These are phyloP conservation scores for Tolypocladium tropicale DNA, from an alignment of 2,329 filamentous ascomycete species.

Conservation along the genomic window DNA sequence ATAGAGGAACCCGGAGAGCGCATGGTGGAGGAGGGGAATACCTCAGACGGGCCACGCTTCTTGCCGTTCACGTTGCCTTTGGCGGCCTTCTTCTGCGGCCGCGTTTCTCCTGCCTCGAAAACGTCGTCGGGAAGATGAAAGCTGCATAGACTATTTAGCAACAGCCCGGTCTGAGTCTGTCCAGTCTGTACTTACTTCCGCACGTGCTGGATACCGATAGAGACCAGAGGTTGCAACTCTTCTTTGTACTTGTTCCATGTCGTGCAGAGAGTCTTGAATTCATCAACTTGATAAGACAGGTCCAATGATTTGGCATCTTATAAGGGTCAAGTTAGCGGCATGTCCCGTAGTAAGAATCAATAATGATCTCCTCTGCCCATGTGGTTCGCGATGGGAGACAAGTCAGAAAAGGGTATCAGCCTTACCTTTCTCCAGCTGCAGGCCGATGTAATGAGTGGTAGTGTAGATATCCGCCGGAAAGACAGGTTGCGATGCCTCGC, in stretches of 20 bases:
- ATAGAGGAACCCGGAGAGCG: constrained; percentile 1
- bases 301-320: constrained; percentile 61
- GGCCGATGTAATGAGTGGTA: constrained; percentile 87
- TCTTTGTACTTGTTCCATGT: constrained; percentile 66
- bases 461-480: constrained; percentile 55
- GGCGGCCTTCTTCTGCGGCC: constrained; percentile 48
- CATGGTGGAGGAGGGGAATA: constrained; percentile 19
- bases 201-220: constrained; percentile 71
- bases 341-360: neutral
- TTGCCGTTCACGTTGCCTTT: constrained; percentile 30
- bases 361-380: no score
- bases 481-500: constrained; percentile 22
- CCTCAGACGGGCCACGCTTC: constrained; percentile 40
- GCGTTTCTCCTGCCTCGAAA: constrained; percentile 69
- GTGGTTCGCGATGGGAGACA: no score
- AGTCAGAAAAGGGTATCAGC: constrained; percentile 6
- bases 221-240: constrained; percentile 50
- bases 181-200: constrained; percentile 55
- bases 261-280: constrained; percentile 77
- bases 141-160: constrained; percentile 35
- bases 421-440: constrained; percentile 68
- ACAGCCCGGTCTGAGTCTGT: neutral
- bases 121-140: constrained; percentile 84
- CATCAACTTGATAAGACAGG: constrained; percentile 69
- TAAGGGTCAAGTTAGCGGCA: constrained; percentile 17